A percentile compares a stretch with the other conserved stretches of the same genome.
Evolutionary conservation across 164 flowering plant species (phyloP).

Genomic region (Santalum album): DNA sequence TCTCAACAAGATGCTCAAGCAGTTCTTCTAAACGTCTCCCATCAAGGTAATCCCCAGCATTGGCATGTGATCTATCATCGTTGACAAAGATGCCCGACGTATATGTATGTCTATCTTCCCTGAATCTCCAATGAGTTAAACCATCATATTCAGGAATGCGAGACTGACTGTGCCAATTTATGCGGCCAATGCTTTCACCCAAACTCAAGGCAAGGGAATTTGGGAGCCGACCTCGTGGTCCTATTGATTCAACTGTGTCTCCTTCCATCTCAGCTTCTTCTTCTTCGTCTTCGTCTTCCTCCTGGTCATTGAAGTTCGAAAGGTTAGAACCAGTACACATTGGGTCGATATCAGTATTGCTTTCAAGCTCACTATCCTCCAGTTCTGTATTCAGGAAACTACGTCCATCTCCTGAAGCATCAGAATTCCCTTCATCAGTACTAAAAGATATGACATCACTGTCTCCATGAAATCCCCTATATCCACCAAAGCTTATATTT

Average conservation of each 20-base stretch:
- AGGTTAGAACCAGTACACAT: constrained; percentile 68
- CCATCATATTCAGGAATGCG: constrained; percentile 25
- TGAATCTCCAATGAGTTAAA: constrained; percentile 21
- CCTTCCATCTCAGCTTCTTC: constrained; percentile 36
- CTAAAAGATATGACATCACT: constrained; percentile 58
- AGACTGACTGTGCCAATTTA: constrained; percentile 13
- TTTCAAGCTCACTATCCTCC: constrained; percentile 36
- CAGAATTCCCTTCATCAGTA: constrained; percentile 66
- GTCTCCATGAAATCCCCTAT: constrained; percentile 43
- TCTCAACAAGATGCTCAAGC: constrained; percentile 50
- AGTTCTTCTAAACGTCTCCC: constrained; percentile 50
- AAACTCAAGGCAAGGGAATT: constrained; percentile 15
- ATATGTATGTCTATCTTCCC: constrained; percentile 23
- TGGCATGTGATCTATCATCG: constrained; percentile 24
- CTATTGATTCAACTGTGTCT: constrained; percentile 15
- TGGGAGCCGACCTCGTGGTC: constrained; percentile 14
- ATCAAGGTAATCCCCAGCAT: constrained; percentile 45
- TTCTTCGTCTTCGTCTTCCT: constrained; percentile 32
- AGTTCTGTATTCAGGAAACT: constrained; percentile 40
- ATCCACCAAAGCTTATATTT: constrained; percentile 47
- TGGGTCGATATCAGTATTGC: constrained; percentile 88
- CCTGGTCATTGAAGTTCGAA: constrained; percentile 64
- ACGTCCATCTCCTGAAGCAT: constrained; percentile 56
- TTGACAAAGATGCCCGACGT: constrained; percentile 17
- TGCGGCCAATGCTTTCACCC: constrained; percentile 13